A percentile compares a stretch with the other conserved stretches of the same genome.
These are phyloP conservation scores for Saccharomyces pastorianus DNA, from an alignment of 1,139 yeast genomes.

Conservation along the genomic window DNA sequence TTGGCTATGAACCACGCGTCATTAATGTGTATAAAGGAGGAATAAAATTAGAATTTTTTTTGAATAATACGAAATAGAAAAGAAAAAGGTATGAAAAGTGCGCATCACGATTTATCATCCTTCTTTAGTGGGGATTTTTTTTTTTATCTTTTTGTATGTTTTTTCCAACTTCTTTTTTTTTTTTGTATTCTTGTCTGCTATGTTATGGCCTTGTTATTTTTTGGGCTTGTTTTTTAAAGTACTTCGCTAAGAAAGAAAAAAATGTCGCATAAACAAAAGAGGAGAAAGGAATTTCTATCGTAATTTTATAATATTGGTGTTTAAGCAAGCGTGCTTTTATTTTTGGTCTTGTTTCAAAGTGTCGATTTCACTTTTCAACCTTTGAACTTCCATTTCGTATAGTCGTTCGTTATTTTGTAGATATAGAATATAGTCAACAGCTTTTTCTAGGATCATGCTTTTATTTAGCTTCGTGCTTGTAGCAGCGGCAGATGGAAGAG, in stretches of 20 bases:
- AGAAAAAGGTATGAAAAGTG: neutral
- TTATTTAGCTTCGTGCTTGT: constrained; percentile 44
- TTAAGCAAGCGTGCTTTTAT: neutral
- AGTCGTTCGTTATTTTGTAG: constrained; percentile 41
- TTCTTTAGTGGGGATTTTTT: neutral
- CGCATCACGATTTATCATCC: neutral
- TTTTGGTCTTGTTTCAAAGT: constrained; percentile 13
- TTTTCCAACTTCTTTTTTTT: neutral
- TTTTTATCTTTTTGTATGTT: neutral
- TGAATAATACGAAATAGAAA: neutral
- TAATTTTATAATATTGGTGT: neutral
- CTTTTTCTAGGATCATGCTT: constrained; percentile 58
- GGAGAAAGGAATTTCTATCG: neutral
- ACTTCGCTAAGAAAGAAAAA: neutral
- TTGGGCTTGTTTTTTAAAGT: neutral
- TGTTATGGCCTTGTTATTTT: neutral
- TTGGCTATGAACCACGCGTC: neutral
- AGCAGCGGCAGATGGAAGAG: constrained; percentile 7
- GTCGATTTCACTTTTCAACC: constrained; percentile 31
- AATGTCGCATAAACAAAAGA: neutral
- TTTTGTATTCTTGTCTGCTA: neutral
- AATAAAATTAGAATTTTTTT: neutral
- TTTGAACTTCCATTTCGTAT: constrained; percentile 28
- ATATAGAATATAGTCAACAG: constrained; percentile 49
- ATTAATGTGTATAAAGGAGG: neutral